Conservation (phyloP, 257 asterid species). For the Osmanthus fragrans region DNA sequence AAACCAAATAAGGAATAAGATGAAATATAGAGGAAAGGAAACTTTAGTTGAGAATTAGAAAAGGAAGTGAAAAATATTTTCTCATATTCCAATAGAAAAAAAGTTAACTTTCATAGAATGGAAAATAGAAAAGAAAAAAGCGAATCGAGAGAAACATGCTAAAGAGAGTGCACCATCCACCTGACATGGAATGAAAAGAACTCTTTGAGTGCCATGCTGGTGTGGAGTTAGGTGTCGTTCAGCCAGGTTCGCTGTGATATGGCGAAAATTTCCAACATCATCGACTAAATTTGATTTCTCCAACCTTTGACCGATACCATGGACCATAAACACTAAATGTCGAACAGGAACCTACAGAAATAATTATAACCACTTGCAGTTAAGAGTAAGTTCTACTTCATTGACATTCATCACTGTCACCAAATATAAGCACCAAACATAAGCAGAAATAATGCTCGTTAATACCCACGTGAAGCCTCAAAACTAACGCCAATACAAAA, state of each 20-base stretch:
- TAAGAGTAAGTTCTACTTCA: not conserved
- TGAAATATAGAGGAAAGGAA: conserved; percentile 9
- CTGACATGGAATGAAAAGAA: conserved; percentile 96
- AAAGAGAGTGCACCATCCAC: conserved; percentile 35
- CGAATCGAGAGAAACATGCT: conserved; percentile 7
- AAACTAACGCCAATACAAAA: not conserved
- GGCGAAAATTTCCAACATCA: conserved; percentile 88
- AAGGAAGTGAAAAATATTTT: not conserved
- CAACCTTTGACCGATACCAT: conserved; percentile 97
- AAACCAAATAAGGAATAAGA: conserved; percentile 24
- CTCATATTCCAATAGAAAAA: not conserved
- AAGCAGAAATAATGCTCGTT: not conserved
- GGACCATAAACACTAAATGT: conserved; percentile 96
- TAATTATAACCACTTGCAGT: conserved; percentile 4
- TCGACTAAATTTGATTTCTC: conserved; percentile 97
- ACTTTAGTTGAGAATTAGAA: conserved; percentile 5
- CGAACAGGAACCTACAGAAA: conserved; percentile 85
- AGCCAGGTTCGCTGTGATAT: conserved; percentile 68
- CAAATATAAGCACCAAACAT: conserved; percentile 3
- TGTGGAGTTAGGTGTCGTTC: conserved; percentile 81
- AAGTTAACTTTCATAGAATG: conserved; percentile 7
- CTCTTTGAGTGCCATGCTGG: conserved; percentile 87
- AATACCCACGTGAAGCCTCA: not conserved
- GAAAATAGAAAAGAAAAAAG: not conserved
- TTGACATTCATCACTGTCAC: conserved; percentile 11